Base-by-base conservation (phyloP, 257 asterid genomes). In the Ajuga chamaepitys region DNA sequence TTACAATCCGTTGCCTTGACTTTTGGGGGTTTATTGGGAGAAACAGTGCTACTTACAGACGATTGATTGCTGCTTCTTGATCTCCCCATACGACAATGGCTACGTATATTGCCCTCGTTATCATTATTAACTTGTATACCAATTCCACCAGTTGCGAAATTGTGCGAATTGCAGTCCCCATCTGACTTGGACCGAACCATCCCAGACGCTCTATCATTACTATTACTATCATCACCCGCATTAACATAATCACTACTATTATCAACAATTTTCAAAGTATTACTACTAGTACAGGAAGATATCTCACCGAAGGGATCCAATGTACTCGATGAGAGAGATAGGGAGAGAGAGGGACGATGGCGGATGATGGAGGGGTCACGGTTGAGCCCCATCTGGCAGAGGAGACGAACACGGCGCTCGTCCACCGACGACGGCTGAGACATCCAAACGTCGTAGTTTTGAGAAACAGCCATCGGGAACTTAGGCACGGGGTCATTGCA, bases 371-470 rank as follows among this genome's bases (percentile, higher is more conserved):
- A 62, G 9, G 92, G 87, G 80, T 92, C 95, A 24, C 85, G 78
- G 42, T 74, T 61, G 75, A 93, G 97, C 0, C 99, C 99, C 91
- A 89, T 82, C 75, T 80, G 88, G 45, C 66, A 62, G 55, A 93
- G 86, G 45, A 93, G 91, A 22, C 82, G 81, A 32, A 82, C 30
- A 21, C 99, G 97, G 54, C 99, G 96, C 81, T 89, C 89, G 60
- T 87, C 87, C 66, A 93, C 88, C 25, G 99, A 89, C 46, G 86
- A 81, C 7, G 99, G 99, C 58, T 75, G 85, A 57, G 97, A 89
- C 82, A 81, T 81, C 99, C 99, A 93, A 32, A 93, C 80, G 76
- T 89, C 97, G 73, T 89, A 93, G 80, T 80, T 85, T 10, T 62
- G 72, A 14, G 81, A 74, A 38, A 82, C 86, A 0, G 76, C 83